Evolutionary conservation across 129 eudicot species (phyloP), one percentile per base, ranked within the genome.

Genomic region (Tagetes patula): DNA sequence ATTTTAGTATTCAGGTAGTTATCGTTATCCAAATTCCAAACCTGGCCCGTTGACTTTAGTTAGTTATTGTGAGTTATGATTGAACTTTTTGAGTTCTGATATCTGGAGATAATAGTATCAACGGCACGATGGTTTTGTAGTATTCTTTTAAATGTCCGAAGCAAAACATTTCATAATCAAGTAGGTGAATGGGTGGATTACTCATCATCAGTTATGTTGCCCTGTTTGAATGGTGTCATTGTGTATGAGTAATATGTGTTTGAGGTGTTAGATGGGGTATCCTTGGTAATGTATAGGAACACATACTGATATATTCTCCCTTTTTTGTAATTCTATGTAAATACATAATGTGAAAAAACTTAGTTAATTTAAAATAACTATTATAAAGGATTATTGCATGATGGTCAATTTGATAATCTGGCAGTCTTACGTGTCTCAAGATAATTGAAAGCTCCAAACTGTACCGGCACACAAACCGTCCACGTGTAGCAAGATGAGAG

Each of bases 321-420:
- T 14, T 41, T 67, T 59, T 76, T 14, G 80, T 66, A 76, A 27
- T 68, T 67, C 48, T 33, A 36, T 58, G 50, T 36, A 54, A 56
- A 37, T 55, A 47, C 68, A 55, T 45, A 55, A 67, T 67, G n/a
- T 76, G 61, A 42, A 27, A 32, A 43, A 76, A 14, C 39, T 41
- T 3, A 0, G 68, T 58, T 43, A 30, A 68, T 59, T 9, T 76
- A 6, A 20, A 58, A 32, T 27, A 68, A 58, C 20, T 10, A 9
- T 8, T 36, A 9, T 43, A 14, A 34, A 56, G 39, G 58, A 67
- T 58, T 9, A 20, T 76, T 56, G 10, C 27, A 47, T 62, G 20
- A 4, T 62, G 77, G 77, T 71, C 73, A 71, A 64, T 13, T 27
- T 53, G 60, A 27, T 70, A 49, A 78, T 65, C 82, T 78, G 82